A percentile compares a stretch with the other conserved stretches of the same genome.
phyloP scores from a whole-genome alignment of 768 basidiomycete genomes.

The Lactifluus echinatus region DNA sequence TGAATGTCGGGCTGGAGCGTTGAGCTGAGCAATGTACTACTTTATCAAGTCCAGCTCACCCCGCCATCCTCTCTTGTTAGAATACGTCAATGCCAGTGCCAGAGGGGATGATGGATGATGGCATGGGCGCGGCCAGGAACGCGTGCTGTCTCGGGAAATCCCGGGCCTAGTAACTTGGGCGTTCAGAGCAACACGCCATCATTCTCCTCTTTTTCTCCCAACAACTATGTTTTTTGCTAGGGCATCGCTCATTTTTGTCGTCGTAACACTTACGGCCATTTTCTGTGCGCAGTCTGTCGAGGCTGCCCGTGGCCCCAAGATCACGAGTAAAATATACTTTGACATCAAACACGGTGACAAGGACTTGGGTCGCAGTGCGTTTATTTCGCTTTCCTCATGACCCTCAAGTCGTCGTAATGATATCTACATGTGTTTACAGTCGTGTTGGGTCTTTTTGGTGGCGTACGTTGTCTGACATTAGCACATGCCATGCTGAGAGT shows the following conservation, averaged over 20 bases:
- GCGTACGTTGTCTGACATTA: conserved; percentile 35
- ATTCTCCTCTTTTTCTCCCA: conserved; percentile 28
- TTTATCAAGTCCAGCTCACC: too few species aligned
- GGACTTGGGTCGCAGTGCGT: conserved; percentile 70
- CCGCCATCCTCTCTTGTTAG: too few species aligned
- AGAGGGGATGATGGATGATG: too few species aligned
- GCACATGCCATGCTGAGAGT: not conserved
- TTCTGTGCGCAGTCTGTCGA: conserved; percentile 67
- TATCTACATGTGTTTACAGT: conserved; percentile 36
- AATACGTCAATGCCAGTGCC: too few species aligned
- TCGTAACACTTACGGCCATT: conserved; percentile 56
- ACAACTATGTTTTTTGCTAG: conserved; percentile 46
- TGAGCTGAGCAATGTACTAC: too few species aligned
- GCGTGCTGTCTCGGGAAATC: too few species aligned
- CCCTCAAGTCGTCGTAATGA: not conserved
- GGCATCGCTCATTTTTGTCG: conserved; percentile 49
- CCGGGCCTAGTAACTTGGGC: too few species aligned
- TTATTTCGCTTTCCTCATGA: not conserved
- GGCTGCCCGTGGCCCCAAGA: conserved; percentile 78
- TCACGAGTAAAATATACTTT: conserved; percentile 92
- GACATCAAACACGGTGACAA: conserved; percentile 91
- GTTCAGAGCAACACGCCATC: not conserved
- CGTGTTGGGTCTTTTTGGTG: conserved; percentile 83
- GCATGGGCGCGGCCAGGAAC: too few species aligned
- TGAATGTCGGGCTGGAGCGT: too few species aligned